A percentile compares a stretch with the other conserved stretches of the same genome.
These are phyloP conservation scores for Helminthosporium solani DNA, from an alignment of 2,329 filamentous ascomycete species.

Conservation along the genomic window DNA sequence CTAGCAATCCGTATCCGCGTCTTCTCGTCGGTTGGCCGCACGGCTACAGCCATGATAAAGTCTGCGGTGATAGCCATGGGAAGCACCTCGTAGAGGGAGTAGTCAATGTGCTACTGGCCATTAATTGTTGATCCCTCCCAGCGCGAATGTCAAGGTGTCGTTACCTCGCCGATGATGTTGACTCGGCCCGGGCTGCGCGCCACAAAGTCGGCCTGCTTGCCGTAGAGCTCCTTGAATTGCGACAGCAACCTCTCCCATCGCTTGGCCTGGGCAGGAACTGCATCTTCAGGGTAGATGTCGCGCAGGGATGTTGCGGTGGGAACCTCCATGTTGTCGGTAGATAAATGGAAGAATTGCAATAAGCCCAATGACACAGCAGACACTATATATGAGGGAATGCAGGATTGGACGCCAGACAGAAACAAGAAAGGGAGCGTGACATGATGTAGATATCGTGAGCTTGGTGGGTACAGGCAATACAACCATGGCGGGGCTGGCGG, in stretches of 20 bases:
- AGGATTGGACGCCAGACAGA: slow-evolving; percentile 2
- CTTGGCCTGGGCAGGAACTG: slow-evolving; percentile 64
- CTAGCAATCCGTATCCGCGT: slow-evolving; percentile 77
- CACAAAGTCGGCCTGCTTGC: slow-evolving; percentile 72
- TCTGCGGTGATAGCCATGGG: slow-evolving; percentile 95
- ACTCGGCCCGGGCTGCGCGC: slow-evolving; percentile 90
- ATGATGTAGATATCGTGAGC: slow-evolving; percentile 21
- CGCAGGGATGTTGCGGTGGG: slow-evolving; percentile 73
- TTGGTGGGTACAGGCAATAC: slow-evolving; percentile 14
- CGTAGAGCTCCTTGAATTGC: slow-evolving; percentile 70
- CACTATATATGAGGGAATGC: neutral
- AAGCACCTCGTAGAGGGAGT: slow-evolving; percentile 92
- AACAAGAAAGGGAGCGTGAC: neutral
- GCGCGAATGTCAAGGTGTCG: neutral
- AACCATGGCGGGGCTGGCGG: slow-evolving; percentile 26
- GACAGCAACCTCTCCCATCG: slow-evolving; percentile 75
- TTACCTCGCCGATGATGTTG: slow-evolving; percentile 89
- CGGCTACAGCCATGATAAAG: slow-evolving; percentile 77
- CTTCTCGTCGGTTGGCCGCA: slow-evolving; percentile 53
- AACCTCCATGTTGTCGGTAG: slow-evolving; percentile 51
- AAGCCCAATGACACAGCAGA: neutral
- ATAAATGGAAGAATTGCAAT: neutral
- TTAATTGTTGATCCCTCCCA: slow-evolving; percentile 16
- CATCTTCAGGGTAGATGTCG: slow-evolving; percentile 80
- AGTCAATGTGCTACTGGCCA: slow-evolving; percentile 78